Conservation (phyloP, 2,329 filamentous ascomycete species). For the Leptographium galeiforme region DNA sequence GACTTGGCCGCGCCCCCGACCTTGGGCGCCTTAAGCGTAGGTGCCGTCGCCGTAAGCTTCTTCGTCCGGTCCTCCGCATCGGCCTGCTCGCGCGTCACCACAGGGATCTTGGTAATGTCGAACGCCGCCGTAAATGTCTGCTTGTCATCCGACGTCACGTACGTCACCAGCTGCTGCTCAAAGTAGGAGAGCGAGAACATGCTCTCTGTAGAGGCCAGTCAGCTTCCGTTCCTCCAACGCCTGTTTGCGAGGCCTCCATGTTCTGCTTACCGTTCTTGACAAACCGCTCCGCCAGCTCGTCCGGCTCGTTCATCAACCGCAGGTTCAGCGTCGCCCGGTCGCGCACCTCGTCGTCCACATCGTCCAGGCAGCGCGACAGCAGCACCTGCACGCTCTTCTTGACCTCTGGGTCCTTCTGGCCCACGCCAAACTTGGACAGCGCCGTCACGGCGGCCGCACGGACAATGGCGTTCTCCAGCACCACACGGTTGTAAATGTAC, state of each 20-base stretch:
- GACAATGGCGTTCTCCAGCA: slow-evolving; percentile 92
- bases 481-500: slow-evolving; percentile 98
- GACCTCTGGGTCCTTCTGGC: slow-evolving; percentile 89
- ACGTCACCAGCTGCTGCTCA: slow-evolving; percentile 94
- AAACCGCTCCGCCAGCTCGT: slow-evolving; percentile 73
- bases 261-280: slow-evolving; percentile 68
- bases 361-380: slow-evolving; percentile 84
- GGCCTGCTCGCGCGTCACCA: slow-evolving; percentile 91
- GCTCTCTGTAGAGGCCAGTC: slow-evolving; percentile 45
- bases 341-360: slow-evolving; percentile 93
- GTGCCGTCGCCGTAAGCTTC: slow-evolving; percentile 87
- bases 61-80: slow-evolving; percentile 92
- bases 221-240: background rate
- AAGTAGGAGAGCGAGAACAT: slow-evolving; percentile 93
- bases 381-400: slow-evolving; percentile 92
- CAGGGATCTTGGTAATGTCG: slow-evolving; percentile 79
- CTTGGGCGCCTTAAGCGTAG: slow-evolving; percentile 87
- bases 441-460: slow-evolving; percentile 91
- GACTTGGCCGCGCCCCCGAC: slow-evolving; percentile 57
- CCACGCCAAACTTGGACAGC: slow-evolving; percentile 91
- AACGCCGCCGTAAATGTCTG: slow-evolving; percentile 74
- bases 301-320: slow-evolving; percentile 81
- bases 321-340: slow-evolving; percentile 91
- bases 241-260: background rate
- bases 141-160: slow-evolving; percentile 86